Conservation (phyloP, 805 yeast species). For the Suhomyces pyralidae region DNA sequence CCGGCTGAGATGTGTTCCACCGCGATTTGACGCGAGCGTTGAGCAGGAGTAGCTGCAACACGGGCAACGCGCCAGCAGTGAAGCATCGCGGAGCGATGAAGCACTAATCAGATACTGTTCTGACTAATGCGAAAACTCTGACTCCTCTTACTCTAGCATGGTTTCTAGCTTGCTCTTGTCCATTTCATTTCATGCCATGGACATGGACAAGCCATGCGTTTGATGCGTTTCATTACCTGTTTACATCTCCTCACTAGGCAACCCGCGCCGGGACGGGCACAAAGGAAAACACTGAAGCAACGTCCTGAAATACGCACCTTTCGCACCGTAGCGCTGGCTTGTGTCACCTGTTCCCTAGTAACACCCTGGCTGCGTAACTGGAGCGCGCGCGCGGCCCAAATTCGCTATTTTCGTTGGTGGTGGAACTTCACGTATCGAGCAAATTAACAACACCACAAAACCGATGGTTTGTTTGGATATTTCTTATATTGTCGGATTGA, state of each 20-base stretch:
- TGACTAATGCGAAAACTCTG: too few species aligned
- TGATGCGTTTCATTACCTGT: not conserved
- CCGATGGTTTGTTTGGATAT: conserved; percentile 2
- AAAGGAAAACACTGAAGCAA: not conserved
- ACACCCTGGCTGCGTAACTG: not conserved
- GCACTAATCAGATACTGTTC: too few species aligned
- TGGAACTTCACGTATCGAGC: not conserved
- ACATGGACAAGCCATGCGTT: not conserved
- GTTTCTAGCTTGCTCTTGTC: not conserved
- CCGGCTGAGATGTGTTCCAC: not conserved
- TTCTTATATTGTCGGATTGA: conserved; percentile 3
- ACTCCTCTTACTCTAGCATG: not conserved
- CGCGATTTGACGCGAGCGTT: not conserved
- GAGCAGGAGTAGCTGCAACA: not conserved
- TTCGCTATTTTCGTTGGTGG: not conserved
- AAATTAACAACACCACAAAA: conserved; percentile 5
- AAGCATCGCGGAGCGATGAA: too few species aligned
- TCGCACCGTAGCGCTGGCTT: conserved; percentile 1
- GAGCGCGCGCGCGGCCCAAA: not conserved
- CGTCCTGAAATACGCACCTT: not conserved
- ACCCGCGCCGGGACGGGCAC: not conserved
- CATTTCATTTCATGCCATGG: not conserved
- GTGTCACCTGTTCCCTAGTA: not conserved
- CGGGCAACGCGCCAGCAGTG: not conserved
- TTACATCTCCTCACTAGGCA: not conserved